Percentiles rank a stretch among this genome's conserved stretches.
These are phyloP conservation scores for Lecanosticta acicola DNA, from an alignment of 2,329 filamentous ascomycete genomes.

Conservation along the genomic window DNA sequence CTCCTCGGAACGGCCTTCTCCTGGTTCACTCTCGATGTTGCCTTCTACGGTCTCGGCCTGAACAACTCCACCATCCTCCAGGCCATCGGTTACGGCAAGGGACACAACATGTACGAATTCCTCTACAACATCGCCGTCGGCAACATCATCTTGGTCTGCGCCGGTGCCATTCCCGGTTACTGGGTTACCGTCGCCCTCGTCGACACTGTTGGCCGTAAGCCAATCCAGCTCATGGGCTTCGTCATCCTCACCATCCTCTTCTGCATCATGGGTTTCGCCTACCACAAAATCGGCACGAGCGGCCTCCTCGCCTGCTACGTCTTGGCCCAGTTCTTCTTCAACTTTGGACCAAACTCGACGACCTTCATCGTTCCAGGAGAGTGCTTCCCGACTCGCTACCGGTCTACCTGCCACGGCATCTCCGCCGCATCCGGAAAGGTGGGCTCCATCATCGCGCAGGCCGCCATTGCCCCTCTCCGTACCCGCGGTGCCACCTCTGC, in stretches of 20 bases:
- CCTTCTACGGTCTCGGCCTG: slow-evolving; percentile 55
- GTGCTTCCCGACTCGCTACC: slow-evolving; percentile 47
- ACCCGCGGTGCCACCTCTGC: slow-evolving; percentile 51
- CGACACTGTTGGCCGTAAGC: slow-evolving; percentile 70
- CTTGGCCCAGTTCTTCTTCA: slow-evolving; percentile 49
- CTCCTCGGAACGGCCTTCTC: slow-evolving; percentile 75
- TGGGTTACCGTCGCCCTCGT: slow-evolving; percentile 72
- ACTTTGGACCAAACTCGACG: slow-evolving; percentile 49
- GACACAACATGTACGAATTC: slow-evolving; percentile 59
- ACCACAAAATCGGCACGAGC: slow-evolving; percentile 38
- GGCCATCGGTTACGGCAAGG: slow-evolving; percentile 65
- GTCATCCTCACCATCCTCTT: slow-evolving; percentile 45
- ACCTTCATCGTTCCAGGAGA: slow-evolving; percentile 50
- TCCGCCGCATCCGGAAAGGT: slow-evolving; percentile 46
- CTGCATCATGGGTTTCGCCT: slow-evolving; percentile 47
- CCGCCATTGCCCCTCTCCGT: slow-evolving; percentile 46
- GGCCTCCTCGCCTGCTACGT: slow-evolving; percentile 45
- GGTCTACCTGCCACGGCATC: slow-evolving; percentile 45
- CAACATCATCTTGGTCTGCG: slow-evolving; percentile 72
- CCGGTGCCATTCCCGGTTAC: slow-evolving; percentile 74
- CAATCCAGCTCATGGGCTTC: slow-evolving; percentile 61
- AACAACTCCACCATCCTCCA: slow-evolving; percentile 69
- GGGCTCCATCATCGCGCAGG: slow-evolving; percentile 47
- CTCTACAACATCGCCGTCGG: slow-evolving; percentile 71
- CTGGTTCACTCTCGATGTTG: slow-evolving; percentile 73